Base-by-base conservation (phyloP, 371 early-diverging fungal genomes). In the Cokeromyces recurvatus region DNA sequence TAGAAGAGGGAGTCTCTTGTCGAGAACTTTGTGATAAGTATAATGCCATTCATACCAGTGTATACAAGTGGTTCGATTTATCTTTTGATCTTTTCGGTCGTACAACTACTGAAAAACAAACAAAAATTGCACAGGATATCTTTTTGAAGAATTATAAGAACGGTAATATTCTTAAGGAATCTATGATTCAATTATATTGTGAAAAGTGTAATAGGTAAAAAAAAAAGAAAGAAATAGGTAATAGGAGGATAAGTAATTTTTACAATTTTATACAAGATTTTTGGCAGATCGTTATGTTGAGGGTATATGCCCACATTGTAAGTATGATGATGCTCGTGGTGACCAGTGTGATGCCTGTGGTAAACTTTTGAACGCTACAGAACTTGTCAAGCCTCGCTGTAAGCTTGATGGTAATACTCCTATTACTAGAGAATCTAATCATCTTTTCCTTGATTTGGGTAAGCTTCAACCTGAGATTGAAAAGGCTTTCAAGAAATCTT, bases 331-430 rank as follows among this genome's bases (percentile, higher is more conserved):
- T 65, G 99, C 99, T 31, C 87, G 96, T 53, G 99, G 99, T 45
- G 99, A 99, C 72, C 99, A 99, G 73, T 99, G 99, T 79, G 99
- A 99, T 84, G 72, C 77, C 37, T 99, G 99, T 71, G 96, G 97
- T 40, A 74, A 80, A 38, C 72, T 98, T 6, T 69, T 99, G 54
- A 93, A 97, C 45, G 91, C 97, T 14, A 82, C 76, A 14, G 99
- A 99, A n/a, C 84, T 99, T 14, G 68, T 95, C 47, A 77, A 92
- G 38, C 99, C 99, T 32, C 84, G 89, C 45, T 99, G 99, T 82
- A 93, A 97, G 66, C 68, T 97, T 16, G 95, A 96, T 68, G 82
- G 83, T 21, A 85, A 84, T 51, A 53, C 71, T 4, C 98, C 97
- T 3, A 74, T 94, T 38, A 71, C 87, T 19, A 85, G 74, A 54